These are phyloP conservation scores for Fusarium tjaetaba DNA, from an alignment of 2,329 filamentous ascomycete genomes.

Conservation along the genomic window DNA sequence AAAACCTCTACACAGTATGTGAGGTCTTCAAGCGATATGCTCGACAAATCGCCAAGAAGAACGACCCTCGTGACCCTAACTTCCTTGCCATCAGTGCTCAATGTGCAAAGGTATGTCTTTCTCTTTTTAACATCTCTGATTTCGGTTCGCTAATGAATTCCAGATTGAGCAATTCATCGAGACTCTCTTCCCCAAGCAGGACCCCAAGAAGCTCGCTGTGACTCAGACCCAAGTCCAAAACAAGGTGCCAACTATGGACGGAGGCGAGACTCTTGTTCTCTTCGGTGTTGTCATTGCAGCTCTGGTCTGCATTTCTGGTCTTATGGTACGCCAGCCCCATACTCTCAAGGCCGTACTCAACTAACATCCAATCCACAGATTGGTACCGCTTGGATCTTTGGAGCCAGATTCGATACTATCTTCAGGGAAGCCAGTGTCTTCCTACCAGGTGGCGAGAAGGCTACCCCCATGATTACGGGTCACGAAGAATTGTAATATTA, in stretches of 20 bases:
- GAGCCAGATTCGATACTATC: conserved; percentile 78
- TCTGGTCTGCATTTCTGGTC: conserved; percentile 74
- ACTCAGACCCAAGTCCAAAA: conserved; percentile 51
- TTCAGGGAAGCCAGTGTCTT: conserved; percentile 42
- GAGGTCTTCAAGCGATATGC: conserved; percentile 83
- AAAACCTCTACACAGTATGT: conserved; percentile 85
- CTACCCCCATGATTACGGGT: conserved; percentile 41
- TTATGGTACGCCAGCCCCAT: conserved; percentile 75
- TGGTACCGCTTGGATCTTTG: conserved; percentile 79
- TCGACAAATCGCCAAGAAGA: conserved; percentile 89
- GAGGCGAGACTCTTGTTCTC: conserved; percentile 73
- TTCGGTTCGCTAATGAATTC: conserved; percentile 16
- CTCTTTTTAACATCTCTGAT: fast-evolving
- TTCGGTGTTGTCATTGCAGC: conserved; percentile 72
- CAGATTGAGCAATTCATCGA: conserved; percentile 97
- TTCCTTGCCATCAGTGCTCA: conserved; percentile 91
- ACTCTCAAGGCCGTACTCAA: neutral
- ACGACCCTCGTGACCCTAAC: conserved; percentile 91
- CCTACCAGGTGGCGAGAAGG: conserved; percentile 36
- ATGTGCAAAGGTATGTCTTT: conserved; percentile 76
- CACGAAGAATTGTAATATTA: conserved; percentile 51
- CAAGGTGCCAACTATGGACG: conserved; percentile 58
- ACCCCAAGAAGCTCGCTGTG: conserved; percentile 67
- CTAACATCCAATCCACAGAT: conserved; percentile 62
- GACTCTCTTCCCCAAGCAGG: conserved; percentile 86